phyloP scores from a whole-genome alignment of 148 eudicot species.

The Agrostemma githago region DNA sequence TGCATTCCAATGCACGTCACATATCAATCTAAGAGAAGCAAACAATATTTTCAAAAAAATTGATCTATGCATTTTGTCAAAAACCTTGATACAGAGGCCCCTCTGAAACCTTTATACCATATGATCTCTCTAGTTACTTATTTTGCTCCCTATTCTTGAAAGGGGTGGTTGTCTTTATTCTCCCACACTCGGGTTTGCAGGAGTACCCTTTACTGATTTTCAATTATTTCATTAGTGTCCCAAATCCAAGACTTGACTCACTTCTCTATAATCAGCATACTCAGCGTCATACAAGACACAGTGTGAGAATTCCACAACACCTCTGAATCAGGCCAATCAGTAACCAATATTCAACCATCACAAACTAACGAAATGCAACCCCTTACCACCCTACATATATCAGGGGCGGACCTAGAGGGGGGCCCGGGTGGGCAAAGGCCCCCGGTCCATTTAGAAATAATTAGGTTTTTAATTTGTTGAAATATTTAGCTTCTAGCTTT shows the following conservation, averaged over 20 bases:
- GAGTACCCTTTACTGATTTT: background rate
- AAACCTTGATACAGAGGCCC: too few species aligned
- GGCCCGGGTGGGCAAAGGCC: too few species aligned
- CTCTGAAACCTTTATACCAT: too few species aligned
- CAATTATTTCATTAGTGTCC: background rate
- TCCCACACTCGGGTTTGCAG: background rate
- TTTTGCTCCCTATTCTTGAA: too few species aligned
- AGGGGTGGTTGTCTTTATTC: background rate
- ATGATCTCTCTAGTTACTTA: too few species aligned
- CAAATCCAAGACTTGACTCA: background rate
- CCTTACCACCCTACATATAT: background rate
- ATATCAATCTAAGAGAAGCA: constrained; percentile 6
- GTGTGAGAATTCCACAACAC: background rate
- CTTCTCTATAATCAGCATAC: background rate
- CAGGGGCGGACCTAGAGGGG: too few species aligned
- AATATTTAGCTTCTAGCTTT: too few species aligned
- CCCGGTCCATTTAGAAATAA: too few species aligned
- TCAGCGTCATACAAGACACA: background rate
- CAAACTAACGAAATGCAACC: background rate
- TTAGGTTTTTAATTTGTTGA: too few species aligned
- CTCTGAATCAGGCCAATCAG: background rate
- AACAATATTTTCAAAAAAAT: background rate
- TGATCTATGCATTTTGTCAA: background rate
- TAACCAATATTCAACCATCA: background rate
- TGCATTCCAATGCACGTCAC: background rate